Evolutionary conservation across 2,329 filamentous ascomycete species (phyloP).

Genomic region (Dactylonectria estremocensis): DNA sequence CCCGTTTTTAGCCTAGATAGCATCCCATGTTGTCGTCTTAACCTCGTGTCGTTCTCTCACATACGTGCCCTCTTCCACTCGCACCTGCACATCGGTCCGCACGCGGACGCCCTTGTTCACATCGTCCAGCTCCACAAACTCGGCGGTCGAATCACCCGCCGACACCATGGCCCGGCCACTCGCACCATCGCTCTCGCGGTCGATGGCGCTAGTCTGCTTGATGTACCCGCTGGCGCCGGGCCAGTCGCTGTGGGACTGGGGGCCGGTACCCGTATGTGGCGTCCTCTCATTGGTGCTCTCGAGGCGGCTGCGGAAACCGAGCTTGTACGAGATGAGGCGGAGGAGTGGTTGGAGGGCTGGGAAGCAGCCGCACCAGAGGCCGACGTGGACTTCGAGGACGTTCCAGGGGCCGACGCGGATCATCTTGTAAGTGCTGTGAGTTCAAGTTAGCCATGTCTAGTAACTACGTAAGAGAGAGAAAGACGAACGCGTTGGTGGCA

Average conservation of each 20-base stretch:
- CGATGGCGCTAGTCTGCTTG: constrained; percentile 28
- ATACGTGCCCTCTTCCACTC: constrained; percentile 34
- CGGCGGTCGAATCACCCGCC: constrained; percentile 32
- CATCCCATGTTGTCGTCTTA: constrained; percentile 37
- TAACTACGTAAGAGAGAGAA: too few species aligned
- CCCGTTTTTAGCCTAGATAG: not conserved
- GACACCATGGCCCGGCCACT: constrained; percentile 17
- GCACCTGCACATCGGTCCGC: constrained; percentile 41
- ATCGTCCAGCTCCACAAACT: constrained; percentile 30
- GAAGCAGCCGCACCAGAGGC: constrained; percentile 59
- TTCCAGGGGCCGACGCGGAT: constrained; percentile 54
- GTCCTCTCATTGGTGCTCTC: constrained; percentile 39
- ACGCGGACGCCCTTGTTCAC: constrained; percentile 35
- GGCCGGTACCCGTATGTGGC: constrained; percentile 29
- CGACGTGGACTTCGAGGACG: constrained; percentile 58
- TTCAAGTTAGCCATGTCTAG: not conserved
- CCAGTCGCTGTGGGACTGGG: constrained; percentile 31
- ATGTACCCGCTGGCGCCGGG: constrained; percentile 23
- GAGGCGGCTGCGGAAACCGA: constrained; percentile 28
- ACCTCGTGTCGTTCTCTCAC: constrained; percentile 21
- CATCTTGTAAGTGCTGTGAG: constrained; percentile 55
- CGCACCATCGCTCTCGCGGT: constrained; percentile 23
- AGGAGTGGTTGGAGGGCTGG: constrained; percentile 57
- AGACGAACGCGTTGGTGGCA: constrained; percentile 49
- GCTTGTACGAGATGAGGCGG: constrained; percentile 44